Conservation (phyloP, 805 yeast genomes). For the Nakazawaea wickerhamii region DNA sequence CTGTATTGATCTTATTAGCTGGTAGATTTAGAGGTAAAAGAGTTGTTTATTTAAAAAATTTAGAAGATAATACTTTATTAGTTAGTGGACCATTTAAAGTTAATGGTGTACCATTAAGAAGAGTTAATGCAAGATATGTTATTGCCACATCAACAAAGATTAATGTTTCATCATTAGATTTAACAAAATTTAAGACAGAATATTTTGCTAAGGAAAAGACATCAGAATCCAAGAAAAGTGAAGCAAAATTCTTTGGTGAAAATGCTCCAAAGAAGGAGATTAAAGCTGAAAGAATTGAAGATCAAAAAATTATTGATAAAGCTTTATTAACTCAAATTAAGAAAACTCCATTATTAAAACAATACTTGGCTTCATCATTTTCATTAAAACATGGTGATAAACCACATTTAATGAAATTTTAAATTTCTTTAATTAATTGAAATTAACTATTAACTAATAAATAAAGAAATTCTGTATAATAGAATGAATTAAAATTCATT, state of each 20-base stretch:
- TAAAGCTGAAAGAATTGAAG: slow-evolving; percentile 90
- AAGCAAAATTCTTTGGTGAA: slow-evolving; percentile 85
- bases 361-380: slow-evolving; percentile 93
- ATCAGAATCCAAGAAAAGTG: slow-evolving; percentile 77
- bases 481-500: too few species aligned
- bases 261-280: slow-evolving; percentile 75
- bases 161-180: slow-evolving; percentile 71
- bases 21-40: slow-evolving; percentile 99
- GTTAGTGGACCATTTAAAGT: slow-evolving; percentile 99
- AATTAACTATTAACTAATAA: too few species aligned
- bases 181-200: slow-evolving; percentile 84
- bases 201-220: slow-evolving; percentile 96
- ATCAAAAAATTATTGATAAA: slow-evolving; percentile 93
- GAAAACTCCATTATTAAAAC: slow-evolving; percentile 95
- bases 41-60: slow-evolving; percentile 93
- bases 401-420: slow-evolving; percentile 97
- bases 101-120: slow-evolving; percentile 99
- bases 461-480: too few species aligned
- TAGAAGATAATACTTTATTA: slow-evolving; percentile 96
- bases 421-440: slow-evolving; percentile 32
- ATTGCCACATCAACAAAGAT: slow-evolving; percentile 97
- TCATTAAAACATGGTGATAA: slow-evolving; percentile 96
- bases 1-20: slow-evolving; percentile 94
- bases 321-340: slow-evolving; percentile 89
- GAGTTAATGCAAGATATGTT: slow-evolving; percentile 98